Percentiles rank a stretch among this genome's conserved stretches.
Conservation (phyloP, 495 filamentous ascomycete species). For the Cercophora sp. region DNA sequence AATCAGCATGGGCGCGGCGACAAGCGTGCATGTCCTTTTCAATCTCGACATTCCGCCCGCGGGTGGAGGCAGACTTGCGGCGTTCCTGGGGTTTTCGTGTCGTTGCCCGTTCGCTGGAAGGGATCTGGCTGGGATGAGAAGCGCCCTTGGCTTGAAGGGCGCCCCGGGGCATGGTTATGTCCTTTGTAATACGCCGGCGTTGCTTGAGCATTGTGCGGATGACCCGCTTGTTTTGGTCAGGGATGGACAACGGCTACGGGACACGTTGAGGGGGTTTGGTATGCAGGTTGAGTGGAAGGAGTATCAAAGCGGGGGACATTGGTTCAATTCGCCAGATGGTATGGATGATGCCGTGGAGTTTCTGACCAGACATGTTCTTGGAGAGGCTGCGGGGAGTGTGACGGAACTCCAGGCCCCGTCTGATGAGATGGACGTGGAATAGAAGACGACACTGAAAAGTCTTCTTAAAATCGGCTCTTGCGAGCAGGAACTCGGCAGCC, state of each 20-base stretch:
- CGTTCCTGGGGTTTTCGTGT: conserved; percentile 53
- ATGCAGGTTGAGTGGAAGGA: conserved; percentile 46
- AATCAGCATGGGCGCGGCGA: conserved; percentile 42
- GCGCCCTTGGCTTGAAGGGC: no score
- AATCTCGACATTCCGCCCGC: conserved; percentile 19
- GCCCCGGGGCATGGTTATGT: no score
- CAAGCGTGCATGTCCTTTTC: conserved; percentile 40
- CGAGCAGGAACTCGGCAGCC: no score
- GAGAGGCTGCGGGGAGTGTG: no score
- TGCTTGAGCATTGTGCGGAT: conserved; percentile 51
- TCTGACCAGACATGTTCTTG: conserved; percentile 17
- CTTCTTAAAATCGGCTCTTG: no score
- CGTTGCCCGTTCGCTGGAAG: conserved; percentile 50
- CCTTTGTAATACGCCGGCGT: conserved; percentile 37
- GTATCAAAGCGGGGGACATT: conserved; percentile 54
- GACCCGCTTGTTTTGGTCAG: conserved; percentile 48
- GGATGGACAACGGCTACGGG: conserved; percentile 40
- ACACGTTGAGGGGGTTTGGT: conserved; percentile 36
- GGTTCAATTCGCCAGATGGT: conserved; percentile 49
- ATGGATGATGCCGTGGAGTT: conserved; percentile 51
- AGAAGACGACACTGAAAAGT: no score
- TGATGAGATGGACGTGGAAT: no score
- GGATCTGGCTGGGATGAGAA: conserved; percentile 23
- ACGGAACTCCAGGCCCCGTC: no score
- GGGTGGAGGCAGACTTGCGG: conserved; percentile 28